phyloP scores from a whole-genome alignment of 805 yeast genomes.

The Metschnikowia henanensis region DNA sequence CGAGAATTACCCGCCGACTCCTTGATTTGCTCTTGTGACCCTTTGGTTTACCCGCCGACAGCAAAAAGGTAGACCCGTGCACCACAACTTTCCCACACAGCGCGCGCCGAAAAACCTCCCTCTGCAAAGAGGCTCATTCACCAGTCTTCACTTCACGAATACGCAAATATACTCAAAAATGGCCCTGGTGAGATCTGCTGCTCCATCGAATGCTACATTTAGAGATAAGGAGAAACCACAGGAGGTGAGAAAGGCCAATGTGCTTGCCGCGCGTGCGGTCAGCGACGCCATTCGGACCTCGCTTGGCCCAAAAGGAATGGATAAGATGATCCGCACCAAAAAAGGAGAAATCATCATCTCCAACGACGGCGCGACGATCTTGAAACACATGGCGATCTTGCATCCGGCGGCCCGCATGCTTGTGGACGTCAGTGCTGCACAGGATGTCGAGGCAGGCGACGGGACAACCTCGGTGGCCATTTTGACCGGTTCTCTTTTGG shows the following conservation, averaged over 20 bases:
- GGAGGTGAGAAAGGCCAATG: conserved; percentile 87
- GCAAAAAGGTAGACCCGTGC: too few relatives aligned
- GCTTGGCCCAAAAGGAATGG: conserved; percentile 99
- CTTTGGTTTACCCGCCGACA: too few relatives aligned
- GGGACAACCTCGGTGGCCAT: conserved; percentile 98
- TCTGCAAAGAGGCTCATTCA: too few relatives aligned
- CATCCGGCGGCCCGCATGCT: conserved; percentile 98
- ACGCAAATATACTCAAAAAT: conserved; percentile 3
- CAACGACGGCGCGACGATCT: conserved; percentile 97
- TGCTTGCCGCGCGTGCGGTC: conserved; percentile 90
- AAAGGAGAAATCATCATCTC: conserved; percentile 92
- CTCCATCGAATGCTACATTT: conserved; percentile 82
- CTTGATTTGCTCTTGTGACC: too few relatives aligned
- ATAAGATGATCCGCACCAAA: conserved; percentile 95
- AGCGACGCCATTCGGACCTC: conserved; percentile 95
- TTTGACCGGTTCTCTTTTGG: conserved; percentile 88
- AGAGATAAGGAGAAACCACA: conserved; percentile 93
- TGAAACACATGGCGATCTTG: conserved; percentile 96
- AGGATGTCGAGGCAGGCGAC: conserved; percentile 99
- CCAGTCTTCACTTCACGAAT: neutral
- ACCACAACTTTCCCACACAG: too few relatives aligned
- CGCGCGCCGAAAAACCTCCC: neutral
- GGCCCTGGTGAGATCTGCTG: conserved; percentile 20
- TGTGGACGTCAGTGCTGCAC: conserved; percentile 96
- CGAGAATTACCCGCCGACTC: too few relatives aligned